Conservation (phyloP, 257 asterid species). For the Phtheirospermum japonicum region DNA sequence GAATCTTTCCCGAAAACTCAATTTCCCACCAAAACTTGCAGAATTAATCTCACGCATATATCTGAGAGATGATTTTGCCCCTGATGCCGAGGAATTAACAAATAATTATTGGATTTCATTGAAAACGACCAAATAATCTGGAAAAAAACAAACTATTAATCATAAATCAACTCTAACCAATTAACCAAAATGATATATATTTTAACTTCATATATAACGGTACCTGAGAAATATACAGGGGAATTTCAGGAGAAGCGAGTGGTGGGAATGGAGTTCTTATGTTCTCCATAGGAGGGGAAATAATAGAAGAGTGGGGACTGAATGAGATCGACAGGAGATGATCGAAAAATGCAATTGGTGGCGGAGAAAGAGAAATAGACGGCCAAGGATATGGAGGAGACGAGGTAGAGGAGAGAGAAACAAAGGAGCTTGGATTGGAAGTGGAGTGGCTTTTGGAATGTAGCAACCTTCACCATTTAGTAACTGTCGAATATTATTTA, state of each 20-base stretch:
- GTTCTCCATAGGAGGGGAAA: constrained; percentile 84
- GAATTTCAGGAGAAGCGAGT: constrained; percentile 72
- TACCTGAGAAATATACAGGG: constrained; percentile 84
- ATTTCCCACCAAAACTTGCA: constrained; percentile 74
- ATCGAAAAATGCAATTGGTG: constrained; percentile 63
- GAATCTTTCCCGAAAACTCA: constrained; percentile 45
- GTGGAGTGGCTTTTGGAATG: constrained; percentile 58
- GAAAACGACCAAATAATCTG: constrained; percentile 58
- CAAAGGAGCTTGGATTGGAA: constrained; percentile 74
- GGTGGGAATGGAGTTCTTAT: constrained; percentile 76
- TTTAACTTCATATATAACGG: neutral
- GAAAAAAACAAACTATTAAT: constrained; percentile 16
- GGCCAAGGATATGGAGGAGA: constrained; percentile 56
- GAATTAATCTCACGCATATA: constrained; percentile 56
- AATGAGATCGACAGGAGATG: constrained; percentile 69
- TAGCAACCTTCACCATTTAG: constrained; percentile 36
- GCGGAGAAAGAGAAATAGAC: constrained; percentile 49
- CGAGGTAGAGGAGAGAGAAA: constrained; percentile 66
- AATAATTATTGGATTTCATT: constrained; percentile 43
- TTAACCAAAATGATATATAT: no score
- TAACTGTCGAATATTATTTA: neutral
- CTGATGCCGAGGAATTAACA: constrained; percentile 35
- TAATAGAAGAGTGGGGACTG: constrained; percentile 62
- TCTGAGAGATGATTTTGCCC: constrained; percentile 29
- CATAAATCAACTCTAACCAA: neutral